Evolutionary conservation across 176 grass and related monocot species (phyloP).

Genomic region (Saccharum officinarum): DNA sequence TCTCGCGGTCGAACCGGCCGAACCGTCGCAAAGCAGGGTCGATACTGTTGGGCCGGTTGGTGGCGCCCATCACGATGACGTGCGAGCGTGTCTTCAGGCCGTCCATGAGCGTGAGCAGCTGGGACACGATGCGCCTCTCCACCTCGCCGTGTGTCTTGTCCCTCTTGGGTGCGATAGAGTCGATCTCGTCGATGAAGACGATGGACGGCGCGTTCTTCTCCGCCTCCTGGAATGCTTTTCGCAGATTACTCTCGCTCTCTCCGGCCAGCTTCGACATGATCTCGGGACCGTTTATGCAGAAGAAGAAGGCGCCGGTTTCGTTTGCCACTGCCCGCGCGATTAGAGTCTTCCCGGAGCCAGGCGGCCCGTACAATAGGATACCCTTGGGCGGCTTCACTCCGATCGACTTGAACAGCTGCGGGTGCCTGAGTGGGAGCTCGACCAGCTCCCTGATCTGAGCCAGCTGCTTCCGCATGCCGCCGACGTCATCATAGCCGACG

Average conservation of each 20-base stretch:
- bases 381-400: slow-evolving; percentile 74
- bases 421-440: slow-evolving; percentile 62
- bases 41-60: slow-evolving; percentile 66
- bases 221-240: slow-evolving; percentile 69
- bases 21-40: slow-evolving; percentile 64
- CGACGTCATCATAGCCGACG: slow-evolving; percentile 64
- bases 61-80: slow-evolving; percentile 68
- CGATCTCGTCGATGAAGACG: slow-evolving; percentile 71
- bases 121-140: slow-evolving; percentile 61
- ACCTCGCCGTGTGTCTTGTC: slow-evolving; percentile 65
- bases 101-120: slow-evolving; percentile 65
- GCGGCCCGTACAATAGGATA: slow-evolving; percentile 54
- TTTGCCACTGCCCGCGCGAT: slow-evolving; percentile 64
- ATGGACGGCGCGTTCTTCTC: slow-evolving; percentile 69
- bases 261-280: slow-evolving; percentile 70
- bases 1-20: slow-evolving; percentile 57
- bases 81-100: slow-evolving; percentile 55
- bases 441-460: slow-evolving; percentile 60
- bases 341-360: slow-evolving; percentile 55
- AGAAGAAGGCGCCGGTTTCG: slow-evolving; percentile 61
- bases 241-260: slow-evolving; percentile 65
- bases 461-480: slow-evolving; percentile 63
- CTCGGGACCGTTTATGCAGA: slow-evolving; percentile 59
- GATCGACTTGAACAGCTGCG: slow-evolving; percentile 58
- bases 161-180: slow-evolving; percentile 55